phyloP scores from a whole-genome alignment of 2,329 filamentous ascomycete species.

The Pseudocercospora fijiensis region DNA sequence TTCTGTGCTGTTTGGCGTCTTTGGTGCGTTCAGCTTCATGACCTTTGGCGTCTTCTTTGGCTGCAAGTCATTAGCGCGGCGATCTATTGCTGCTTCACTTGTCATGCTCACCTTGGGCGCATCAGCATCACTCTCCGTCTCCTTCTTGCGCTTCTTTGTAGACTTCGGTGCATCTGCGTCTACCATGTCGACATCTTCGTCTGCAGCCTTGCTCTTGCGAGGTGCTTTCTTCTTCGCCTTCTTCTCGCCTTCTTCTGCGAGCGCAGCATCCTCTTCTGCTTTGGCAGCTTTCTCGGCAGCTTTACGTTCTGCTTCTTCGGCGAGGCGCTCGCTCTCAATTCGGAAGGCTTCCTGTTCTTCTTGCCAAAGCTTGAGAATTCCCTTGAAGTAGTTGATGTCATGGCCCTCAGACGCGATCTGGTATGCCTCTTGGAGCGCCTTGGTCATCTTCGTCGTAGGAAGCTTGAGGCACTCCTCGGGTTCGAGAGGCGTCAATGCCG shows the following conservation, averaged over 20 bases:
- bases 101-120: conserved; percentile 56
- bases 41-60: conserved; percentile 53
- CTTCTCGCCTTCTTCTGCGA: conserved; percentile 50
- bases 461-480: conserved; percentile 65
- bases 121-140: conserved; percentile 64
- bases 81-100: neutral
- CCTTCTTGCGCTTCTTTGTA: conserved; percentile 80
- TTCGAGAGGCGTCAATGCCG: conserved; percentile 74
- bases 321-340: conserved; percentile 40
- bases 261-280: conserved; percentile 34
- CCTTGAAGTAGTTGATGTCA: conserved; percentile 78
- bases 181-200: conserved; percentile 55
- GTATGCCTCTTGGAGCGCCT: conserved; percentile 76
- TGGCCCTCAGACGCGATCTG: conserved; percentile 75
- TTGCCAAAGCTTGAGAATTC: conserved; percentile 63
- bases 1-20: conserved; percentile 41
- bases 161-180: conserved; percentile 62
- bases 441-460: conserved; percentile 74
- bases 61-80: conserved; percentile 38
- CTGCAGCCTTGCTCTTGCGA: conserved; percentile 37
- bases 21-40: conserved; percentile 48
- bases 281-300: conserved; percentile 47
- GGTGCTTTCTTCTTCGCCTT: conserved; percentile 46
- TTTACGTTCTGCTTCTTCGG: conserved; percentile 41
- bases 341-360: conserved; percentile 47